Conservation (phyloP, 768 basidiomycete genomes). For the Tulasnella sp. region DNA sequence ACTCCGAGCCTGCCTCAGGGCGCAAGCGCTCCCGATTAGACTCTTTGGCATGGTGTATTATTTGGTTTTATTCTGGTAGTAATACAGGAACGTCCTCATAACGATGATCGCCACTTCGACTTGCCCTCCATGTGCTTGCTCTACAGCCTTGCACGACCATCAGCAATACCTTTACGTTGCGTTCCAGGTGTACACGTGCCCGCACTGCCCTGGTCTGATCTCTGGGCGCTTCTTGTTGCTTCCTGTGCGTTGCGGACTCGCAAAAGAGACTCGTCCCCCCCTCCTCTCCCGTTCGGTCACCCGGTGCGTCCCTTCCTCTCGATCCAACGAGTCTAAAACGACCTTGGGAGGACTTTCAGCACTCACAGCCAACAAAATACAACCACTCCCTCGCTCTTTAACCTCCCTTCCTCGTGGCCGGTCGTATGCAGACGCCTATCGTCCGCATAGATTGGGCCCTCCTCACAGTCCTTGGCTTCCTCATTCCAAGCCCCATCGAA, state of each 20-base stretch:
- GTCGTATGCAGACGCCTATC: neutral
- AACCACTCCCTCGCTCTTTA: neutral
- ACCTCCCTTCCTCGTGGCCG: neutral
- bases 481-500: neutral
- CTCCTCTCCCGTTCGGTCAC: neutral
- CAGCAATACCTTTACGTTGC: neutral
- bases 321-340: neutral
- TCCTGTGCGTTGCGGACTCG: neutral
- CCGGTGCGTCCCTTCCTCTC: neutral
- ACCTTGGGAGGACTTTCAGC: neutral
- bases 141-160: neutral
- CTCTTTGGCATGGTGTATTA: neutral
- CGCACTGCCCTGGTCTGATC: neutral
- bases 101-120: neutral
- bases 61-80: neutral
- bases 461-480: neutral
- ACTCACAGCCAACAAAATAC: neutral
- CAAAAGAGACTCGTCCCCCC: neutral
- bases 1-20: conserved; percentile 10
- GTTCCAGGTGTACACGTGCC: neutral
- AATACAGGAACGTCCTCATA: neutral
- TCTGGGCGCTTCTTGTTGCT: neutral
- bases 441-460: neutral
- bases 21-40: neutral
- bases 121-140: neutral